phyloP scores from a whole-genome alignment of 768 basidiomycete species.

The Hypholoma sublateritium region DNA sequence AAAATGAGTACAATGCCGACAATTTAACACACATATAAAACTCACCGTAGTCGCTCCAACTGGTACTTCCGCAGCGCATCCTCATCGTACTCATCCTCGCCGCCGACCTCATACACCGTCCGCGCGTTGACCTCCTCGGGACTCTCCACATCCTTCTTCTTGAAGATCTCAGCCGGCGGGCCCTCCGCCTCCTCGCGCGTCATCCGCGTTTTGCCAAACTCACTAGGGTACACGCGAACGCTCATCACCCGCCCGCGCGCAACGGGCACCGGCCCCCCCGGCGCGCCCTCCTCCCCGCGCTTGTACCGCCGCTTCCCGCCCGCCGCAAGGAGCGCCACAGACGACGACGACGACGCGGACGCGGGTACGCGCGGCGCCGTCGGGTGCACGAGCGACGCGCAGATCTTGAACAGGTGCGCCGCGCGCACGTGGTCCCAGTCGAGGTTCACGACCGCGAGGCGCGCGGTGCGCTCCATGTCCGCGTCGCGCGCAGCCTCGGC shows the following conservation, averaged over 20 bases:
- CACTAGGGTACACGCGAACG: constrained; percentile 88
- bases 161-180: constrained; percentile 84
- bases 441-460: constrained; percentile 90
- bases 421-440: constrained; percentile 98
- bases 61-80: constrained; percentile 90
- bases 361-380: constrained; percentile 43
- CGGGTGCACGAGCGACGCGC: constrained; percentile 79
- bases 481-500: constrained; percentile 9
- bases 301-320: background rate
- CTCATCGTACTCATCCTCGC: constrained; percentile 81
- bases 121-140: constrained; percentile 55
- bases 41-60: constrained; percentile 85
- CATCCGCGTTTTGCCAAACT: constrained; percentile 89
- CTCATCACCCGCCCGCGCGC: constrained; percentile 68
- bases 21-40: constrained; percentile 12
- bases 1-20: background rate
- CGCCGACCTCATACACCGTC: constrained; percentile 65
- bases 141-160: constrained; percentile 47
- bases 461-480: constrained; percentile 51
- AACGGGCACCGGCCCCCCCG: constrained; percentile 26
- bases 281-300: constrained; percentile 9
- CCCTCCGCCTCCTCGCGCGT: constrained; percentile 87
- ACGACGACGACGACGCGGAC: constrained; percentile 19
- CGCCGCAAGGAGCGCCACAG: background rate
- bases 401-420: constrained; percentile 87